Conservation (phyloP, 2,329 filamentous ascomycete genomes). For the Paecilomyces niveus region DNA sequence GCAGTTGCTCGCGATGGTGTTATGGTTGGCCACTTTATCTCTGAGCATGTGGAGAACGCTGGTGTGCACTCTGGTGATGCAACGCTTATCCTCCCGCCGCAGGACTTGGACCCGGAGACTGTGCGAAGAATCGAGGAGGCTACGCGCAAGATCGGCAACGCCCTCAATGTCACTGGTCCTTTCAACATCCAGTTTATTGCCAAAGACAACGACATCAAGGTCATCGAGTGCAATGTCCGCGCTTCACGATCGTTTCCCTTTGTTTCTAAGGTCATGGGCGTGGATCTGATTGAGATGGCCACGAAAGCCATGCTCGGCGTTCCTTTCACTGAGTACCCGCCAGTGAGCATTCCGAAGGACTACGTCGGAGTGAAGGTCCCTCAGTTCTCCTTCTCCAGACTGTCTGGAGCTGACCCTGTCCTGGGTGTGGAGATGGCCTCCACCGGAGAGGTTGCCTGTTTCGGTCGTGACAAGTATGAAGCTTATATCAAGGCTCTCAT, state of each 20-base stretch:
- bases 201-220: constrained; percentile 99
- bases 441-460: constrained; percentile 95
- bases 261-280: constrained; percentile 96
- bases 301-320: constrained; percentile 91
- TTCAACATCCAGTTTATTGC: constrained; percentile 99
- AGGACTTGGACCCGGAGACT: constrained; percentile 84
- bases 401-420: constrained; percentile 92
- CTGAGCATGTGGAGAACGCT: constrained; percentile 96
- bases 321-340: constrained; percentile 75
- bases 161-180: constrained; percentile 90
- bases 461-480: constrained; percentile 92
- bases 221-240: constrained; percentile 97
- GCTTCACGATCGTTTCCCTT: constrained; percentile 96
- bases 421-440: constrained; percentile 99
- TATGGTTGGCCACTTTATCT: constrained; percentile 93
- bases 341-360: constrained; percentile 64
- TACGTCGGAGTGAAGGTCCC: constrained; percentile 97
- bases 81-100: constrained; percentile 87
- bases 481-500: constrained; percentile 95
- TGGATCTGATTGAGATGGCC: constrained; percentile 96
- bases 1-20: constrained; percentile 85
- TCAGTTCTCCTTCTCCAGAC: constrained; percentile 96
- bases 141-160: constrained; percentile 87
- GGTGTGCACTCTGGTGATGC: constrained; percentile 98
- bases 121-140: constrained; percentile 89